phyloP scores from a whole-genome alignment of 140 eudicot species.

The Senecio squalidus region DNA sequence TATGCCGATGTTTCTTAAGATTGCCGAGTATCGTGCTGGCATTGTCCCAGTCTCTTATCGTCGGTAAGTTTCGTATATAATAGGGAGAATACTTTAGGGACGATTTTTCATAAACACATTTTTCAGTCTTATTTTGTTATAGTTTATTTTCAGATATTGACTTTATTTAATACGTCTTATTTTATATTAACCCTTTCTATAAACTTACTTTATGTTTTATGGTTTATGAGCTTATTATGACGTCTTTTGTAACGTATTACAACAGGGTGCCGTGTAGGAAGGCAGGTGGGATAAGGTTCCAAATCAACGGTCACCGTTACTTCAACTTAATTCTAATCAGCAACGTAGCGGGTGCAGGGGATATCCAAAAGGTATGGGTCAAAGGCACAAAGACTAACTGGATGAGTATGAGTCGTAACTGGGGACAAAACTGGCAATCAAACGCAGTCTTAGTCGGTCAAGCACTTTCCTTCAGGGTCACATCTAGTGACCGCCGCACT shows the following conservation, averaged over 20 bases:
- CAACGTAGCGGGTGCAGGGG: conserved; percentile 87
- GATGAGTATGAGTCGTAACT: conserved; percentile 66
- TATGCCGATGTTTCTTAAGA: conserved; percentile 70
- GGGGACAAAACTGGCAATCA: conserved; percentile 85
- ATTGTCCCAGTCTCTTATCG: conserved; percentile 70
- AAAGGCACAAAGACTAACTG: conserved; percentile 58
- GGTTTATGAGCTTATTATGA: neutral
- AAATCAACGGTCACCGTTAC: conserved; percentile 66
- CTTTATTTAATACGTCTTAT: too few species aligned
- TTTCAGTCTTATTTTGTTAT: too few species aligned
- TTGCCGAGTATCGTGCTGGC: conserved; percentile 75
- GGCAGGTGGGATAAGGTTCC: conserved; percentile 61
- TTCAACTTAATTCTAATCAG: conserved; percentile 63
- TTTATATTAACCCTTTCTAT: too few species aligned
- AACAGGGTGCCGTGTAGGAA: conserved; percentile 64
- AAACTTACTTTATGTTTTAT: too few species aligned
- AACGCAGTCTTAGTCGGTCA: conserved; percentile 59
- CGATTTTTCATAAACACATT: too few species aligned
- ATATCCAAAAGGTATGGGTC: conserved; percentile 38
- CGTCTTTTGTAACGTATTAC: conserved; percentile 11
- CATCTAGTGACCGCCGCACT: conserved; percentile 51
- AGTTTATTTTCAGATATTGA: too few species aligned
- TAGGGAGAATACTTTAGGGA: neutral
- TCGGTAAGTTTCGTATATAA: conserved; percentile 42
- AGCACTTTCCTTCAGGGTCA: conserved; percentile 58